Evolutionary conservation across 305 asterid genomes (phyloP), one percentile per base, ranked within the genome.

Genomic region (Rubia tinctorum): DNA sequence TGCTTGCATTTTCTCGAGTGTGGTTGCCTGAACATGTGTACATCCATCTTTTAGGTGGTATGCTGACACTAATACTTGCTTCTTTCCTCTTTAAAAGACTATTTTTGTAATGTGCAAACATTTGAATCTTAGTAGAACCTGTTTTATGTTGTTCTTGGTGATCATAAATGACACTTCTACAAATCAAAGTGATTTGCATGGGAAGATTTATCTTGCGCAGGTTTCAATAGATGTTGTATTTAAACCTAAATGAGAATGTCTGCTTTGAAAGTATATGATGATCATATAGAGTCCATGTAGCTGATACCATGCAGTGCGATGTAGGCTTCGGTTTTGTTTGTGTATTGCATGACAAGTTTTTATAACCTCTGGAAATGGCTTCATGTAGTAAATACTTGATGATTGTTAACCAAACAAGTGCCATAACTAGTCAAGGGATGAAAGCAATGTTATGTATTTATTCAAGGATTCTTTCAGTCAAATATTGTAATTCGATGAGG

Each of bases 161-260:
- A n/a, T n/a, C n/a, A n/a, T n/a, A n/a, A n/a, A n/a, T n/a, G 84
- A 69, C 66, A 73, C 75, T 76, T 78, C 44, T 70, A 60, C 79
- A 25, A 81, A 84, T 73, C 81, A 79, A 51, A 78, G 39, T 55
- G 85, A 82, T 83, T 72, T 76, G 74, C 91, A 83, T 7, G 85
- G 89, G 77, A 96, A 91, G 84, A 84, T 89, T 71, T 95, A 92
- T 85, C 87, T 95, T 69, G 99, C 99, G 17, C 99, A 95, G 97
- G 98, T 95, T 79, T 73, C 76, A 72, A 74, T 34, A 49, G 56
- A 49, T 82, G 73, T 43, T 66, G 67, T 63, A 45, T 75, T 25
- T 6, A 27, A 47, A 14, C 4, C 73, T 76, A 56, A 34, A 15
- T 62, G 37, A 1, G 1, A 20, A 56, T 56, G 14, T 56, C 27